phyloP scores from a whole-genome alignment of 1,139 yeast genomes.

The Diutina siamensis region DNA sequence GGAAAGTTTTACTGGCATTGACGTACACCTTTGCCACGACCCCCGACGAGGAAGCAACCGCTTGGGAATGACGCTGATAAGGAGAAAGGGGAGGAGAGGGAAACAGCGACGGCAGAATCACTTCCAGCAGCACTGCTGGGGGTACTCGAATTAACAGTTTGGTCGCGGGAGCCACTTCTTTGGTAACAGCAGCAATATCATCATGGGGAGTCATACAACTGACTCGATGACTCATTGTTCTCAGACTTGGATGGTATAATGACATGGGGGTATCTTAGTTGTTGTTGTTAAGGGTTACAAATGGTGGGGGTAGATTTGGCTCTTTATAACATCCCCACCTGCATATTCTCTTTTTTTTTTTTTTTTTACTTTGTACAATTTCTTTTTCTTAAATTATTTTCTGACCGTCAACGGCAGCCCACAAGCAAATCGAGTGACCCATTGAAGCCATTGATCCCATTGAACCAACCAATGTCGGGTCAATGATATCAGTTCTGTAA shows the following conservation, averaged over 20 bases:
- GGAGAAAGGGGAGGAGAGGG: slow-evolving; percentile 1
- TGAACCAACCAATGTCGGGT: no score
- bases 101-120: not conserved
- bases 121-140: not conserved
- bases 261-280: not conserved
- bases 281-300: not conserved
- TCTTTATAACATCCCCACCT: slow-evolving; percentile 1
- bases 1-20: slow-evolving; percentile 22
- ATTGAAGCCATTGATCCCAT: no score
- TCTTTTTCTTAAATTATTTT: not conserved
- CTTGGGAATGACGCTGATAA: not conserved
- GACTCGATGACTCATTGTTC: slow-evolving; percentile 5
- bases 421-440: no score
- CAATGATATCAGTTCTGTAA: no score
- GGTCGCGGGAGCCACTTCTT: not conserved
- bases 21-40: slow-evolving; percentile 12
- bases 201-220: slow-evolving; percentile 5
- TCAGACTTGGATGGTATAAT: slow-evolving; percentile 2
- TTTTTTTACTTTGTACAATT: not conserved
- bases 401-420: no score
- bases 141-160: not conserved
- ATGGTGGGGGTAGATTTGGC: slow-evolving; percentile 1
- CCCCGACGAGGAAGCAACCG: not conserved
- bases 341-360: not conserved
- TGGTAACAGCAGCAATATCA: not conserved